Base-by-base conservation (phyloP, 306 rosid genomes). In the Argentina anserina region DNA sequence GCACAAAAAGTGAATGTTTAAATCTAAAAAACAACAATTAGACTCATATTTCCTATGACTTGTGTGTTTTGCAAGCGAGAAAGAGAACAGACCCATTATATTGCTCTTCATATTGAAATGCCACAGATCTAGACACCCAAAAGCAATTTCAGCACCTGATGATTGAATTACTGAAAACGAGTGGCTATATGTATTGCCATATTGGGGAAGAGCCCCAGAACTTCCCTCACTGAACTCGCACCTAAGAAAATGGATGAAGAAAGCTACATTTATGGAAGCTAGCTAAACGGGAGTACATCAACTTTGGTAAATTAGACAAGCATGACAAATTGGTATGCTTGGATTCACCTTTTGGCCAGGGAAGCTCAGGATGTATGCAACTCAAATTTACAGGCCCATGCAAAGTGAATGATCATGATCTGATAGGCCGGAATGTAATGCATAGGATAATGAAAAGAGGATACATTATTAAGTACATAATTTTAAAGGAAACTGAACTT, bases 71-170 rank as follows among this genome's bases (percentile, higher is more conserved):
- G 15, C 5, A n/a, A 36, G 21, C 39, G 71, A 65, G 67, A 41
- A n/a, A 18, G 29, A 10, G 26, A 4, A 37, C 26, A 53, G 8
- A 70, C 65, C 75, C 31, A 37, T 37, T 12, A 36, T 70, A 37
- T 65, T 40, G 65, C 65, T 39, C 43, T 55, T 53, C 75, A 70
- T 53, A 39, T 15, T 13, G 65, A 69, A 2, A 28, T 59, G 41
- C 42, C 59, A 46, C 59, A 68, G 72, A 68, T 20, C 37, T 18
- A 45, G 13, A 39, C 34, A 6, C 64, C 49, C 47, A 23, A 37
- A 37, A 63, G 28, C 46, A 37, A 21, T 11, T 9, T 26, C 62
- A 37, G 50, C 50, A 70, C 10, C 39, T 21, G 65, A 55, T 55
- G 74, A 50, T 26, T 50, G 64, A n/a, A 1, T 12, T 33, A 7